Evolutionary conservation across 495 filamentous ascomycete genomes (phyloP).

Genomic region (Penicillium riverlandense): DNA sequence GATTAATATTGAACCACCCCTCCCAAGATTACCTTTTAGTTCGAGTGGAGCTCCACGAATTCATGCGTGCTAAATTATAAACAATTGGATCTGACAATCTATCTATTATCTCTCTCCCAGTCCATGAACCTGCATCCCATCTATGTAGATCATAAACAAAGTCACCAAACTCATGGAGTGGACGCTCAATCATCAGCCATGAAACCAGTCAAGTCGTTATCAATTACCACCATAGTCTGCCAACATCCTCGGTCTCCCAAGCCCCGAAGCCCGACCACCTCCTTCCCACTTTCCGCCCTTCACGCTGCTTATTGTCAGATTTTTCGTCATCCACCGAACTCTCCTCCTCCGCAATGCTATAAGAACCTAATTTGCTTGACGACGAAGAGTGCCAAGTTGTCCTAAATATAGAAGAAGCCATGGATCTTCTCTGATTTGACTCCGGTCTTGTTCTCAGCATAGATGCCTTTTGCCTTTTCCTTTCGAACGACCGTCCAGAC

Average conservation of each 20-base stretch:
- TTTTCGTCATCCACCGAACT: conserved; percentile 3
- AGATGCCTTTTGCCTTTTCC: not conserved
- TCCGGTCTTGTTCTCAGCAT: not conserved
- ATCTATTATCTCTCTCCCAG: too few species aligned
- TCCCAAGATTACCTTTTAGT: too few species aligned
- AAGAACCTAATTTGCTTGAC: conserved; percentile 8
- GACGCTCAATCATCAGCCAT: too few species aligned
- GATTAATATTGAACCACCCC: too few species aligned
- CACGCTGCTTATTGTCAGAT: conserved; percentile 11
- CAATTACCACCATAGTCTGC: too few species aligned
- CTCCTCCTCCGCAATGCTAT: conserved; percentile 8
- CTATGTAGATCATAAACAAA: too few species aligned
- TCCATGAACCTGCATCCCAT: too few species aligned
- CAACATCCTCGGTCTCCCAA: not conserved
- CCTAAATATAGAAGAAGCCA: conserved; percentile 8
- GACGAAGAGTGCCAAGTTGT: conserved; percentile 1
- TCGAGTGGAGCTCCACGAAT: too few species aligned
- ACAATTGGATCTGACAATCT: too few species aligned
- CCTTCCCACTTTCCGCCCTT: conserved; percentile 2
- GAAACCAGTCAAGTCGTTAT: too few species aligned
- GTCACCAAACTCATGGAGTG: too few species aligned
- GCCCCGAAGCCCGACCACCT: conserved; percentile 7
- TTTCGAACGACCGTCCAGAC: not conserved
- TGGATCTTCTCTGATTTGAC: conserved; percentile 8
- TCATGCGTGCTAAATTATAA: too few species aligned